Conservation (phyloP, 495 filamentous ascomycete species). For the Penicillium robsamsonii region DNA sequence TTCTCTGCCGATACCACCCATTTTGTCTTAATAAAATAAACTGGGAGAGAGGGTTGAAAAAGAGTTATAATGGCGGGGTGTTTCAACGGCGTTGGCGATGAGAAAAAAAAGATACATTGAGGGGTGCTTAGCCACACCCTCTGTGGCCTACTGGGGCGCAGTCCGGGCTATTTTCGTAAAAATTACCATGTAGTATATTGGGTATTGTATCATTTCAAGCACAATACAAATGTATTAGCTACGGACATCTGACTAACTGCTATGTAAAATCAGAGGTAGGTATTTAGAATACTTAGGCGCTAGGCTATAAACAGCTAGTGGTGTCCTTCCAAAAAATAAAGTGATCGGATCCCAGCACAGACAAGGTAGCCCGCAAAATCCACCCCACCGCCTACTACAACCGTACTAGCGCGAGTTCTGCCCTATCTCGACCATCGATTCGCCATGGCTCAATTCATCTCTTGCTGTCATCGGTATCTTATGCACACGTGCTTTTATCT, state of each 20-base stretch:
- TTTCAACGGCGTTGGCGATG: constrained; percentile 14
- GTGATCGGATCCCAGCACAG: no score
- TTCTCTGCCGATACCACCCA: constrained; percentile 70
- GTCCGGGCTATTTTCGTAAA: not conserved
- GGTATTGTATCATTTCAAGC: not conserved
- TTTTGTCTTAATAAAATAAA: constrained; percentile 32
- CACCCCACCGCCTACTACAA: constrained; percentile 3
- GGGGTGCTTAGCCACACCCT: constrained; percentile 16
- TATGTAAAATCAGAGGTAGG: not conserved
- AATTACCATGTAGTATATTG: not conserved
- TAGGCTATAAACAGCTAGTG: not conserved
- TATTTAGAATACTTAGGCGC: not conserved
- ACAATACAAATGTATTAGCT: not conserved
- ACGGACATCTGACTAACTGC: not conserved
- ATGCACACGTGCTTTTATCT: not conserved
- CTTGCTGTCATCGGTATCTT: constrained; percentile 7
- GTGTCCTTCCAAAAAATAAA: no score
- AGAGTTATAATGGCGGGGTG: constrained; percentile 12
- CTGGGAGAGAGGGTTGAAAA: constrained; percentile 10
- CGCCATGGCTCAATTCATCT: not conserved
- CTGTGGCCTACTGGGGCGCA: not conserved
- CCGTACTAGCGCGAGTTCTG: not conserved
- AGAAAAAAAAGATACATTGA: constrained; percentile 23
- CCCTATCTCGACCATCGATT: constrained; percentile 1
- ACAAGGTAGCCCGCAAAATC: not conserved